phyloP scores from a whole-genome alignment of 2,329 filamentous ascomycete species.

The Monosporascus sp. region DNA sequence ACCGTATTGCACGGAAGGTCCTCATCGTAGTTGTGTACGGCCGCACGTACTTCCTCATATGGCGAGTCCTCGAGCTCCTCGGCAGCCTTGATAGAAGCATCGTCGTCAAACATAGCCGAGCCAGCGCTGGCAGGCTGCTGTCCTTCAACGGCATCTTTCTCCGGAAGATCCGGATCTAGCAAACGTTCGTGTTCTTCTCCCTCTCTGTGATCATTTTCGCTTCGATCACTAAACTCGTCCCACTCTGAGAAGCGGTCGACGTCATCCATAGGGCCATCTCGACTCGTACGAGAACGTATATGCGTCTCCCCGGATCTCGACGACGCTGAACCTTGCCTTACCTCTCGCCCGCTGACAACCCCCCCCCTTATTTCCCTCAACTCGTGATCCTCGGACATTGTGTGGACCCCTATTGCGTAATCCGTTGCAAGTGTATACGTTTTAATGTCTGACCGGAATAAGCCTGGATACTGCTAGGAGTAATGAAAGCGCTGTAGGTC shows the following conservation, averaged over 20 bases:
- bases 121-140: constrained; percentile 13
- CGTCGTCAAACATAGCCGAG: constrained; percentile 19
- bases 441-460: no score
- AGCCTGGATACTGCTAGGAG: no score
- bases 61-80: constrained; percentile 53
- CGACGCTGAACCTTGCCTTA: constrained; percentile 9
- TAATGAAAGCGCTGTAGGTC: no score
- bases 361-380: neutral
- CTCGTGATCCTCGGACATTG: neutral
- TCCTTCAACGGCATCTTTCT: constrained; percentile 34
- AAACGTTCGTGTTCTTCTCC: constrained; percentile 52
- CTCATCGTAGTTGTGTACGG: constrained; percentile 60
- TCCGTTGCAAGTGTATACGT: no score
- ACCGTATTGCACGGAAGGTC: constrained; percentile 61
- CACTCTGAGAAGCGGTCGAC: constrained; percentile 33
- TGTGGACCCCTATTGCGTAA: neutral
- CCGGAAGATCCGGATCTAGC: constrained; percentile 47
- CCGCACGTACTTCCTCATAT: constrained; percentile 60
- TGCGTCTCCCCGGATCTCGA: constrained; percentile 4
- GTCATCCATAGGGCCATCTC: constrained; percentile 6
- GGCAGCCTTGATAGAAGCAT: constrained; percentile 27
- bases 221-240: constrained; percentile 32
- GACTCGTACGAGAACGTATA: neutral
- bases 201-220: constrained; percentile 32
- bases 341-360: constrained; percentile 23